Conservation (phyloP, 1,284 basidiomycete genomes). For the Cerrena zonata region DNA sequence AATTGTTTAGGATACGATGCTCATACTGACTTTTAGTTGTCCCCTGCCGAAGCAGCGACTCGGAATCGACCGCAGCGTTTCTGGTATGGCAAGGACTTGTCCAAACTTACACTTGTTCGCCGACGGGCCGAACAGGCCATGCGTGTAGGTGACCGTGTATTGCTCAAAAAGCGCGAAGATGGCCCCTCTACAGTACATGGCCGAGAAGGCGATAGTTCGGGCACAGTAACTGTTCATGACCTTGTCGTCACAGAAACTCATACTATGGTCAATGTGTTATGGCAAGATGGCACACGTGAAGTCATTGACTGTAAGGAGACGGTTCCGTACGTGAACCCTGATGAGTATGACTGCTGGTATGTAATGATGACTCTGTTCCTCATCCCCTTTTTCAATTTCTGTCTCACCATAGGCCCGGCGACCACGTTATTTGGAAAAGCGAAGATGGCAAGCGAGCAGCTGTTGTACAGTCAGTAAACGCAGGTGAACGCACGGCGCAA, state of each 20-base stretch:
- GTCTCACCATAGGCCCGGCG: constrained; percentile 68
- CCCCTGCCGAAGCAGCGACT: constrained; percentile 45
- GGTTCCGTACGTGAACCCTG: constrained; percentile 78
- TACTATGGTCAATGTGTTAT: constrained; percentile 69
- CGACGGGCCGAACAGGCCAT: constrained; percentile 57
- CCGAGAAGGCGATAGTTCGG: constrained; percentile 37
- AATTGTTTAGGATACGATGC: too few relatives aligned
- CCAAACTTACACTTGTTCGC: constrained; percentile 62
- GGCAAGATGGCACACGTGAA: constrained; percentile 79
- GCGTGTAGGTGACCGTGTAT: constrained; percentile 64
- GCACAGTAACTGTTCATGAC: constrained; percentile 46
- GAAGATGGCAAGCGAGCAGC: constrained; percentile 66
- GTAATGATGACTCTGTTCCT: constrained; percentile 19
- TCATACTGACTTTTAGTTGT: constrained; percentile 45
- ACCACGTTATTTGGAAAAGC: constrained; percentile 81
- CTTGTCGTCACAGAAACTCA: constrained; percentile 66
- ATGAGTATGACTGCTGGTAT: constrained; percentile 82
- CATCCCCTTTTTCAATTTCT: constrained; percentile 7
- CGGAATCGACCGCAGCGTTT: constrained; percentile 67
- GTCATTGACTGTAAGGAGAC: constrained; percentile 57
- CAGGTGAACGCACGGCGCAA: constrained; percentile 65
- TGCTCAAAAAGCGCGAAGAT: constrained; percentile 41
- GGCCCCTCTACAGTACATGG: constrained; percentile 56
- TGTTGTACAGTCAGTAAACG: constrained; percentile 76
- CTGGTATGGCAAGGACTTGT: constrained; percentile 66